phyloP scores from a whole-genome alignment of 345 rosid species.

The Brassica juncea region DNA sequence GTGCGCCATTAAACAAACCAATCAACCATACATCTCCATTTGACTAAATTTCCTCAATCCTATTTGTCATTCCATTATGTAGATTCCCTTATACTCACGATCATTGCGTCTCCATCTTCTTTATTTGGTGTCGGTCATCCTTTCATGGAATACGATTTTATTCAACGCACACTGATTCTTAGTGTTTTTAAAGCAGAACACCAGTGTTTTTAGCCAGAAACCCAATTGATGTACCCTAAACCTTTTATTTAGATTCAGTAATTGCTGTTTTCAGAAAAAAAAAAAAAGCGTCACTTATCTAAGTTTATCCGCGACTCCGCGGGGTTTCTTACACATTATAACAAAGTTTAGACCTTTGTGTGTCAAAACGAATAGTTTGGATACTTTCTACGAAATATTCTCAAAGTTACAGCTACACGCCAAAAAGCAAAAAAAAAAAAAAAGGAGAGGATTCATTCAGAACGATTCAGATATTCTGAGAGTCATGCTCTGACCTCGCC shows the following conservation, averaged over 20 bases:
- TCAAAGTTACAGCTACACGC: background rate
- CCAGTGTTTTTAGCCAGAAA: background rate
- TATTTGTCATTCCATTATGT: background rate
- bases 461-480: slow-evolving; percentile 23
- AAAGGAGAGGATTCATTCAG: background rate
- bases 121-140: background rate
- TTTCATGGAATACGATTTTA: background rate
- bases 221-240: no score
- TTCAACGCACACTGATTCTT: no score
- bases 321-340: background rate
- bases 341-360: background rate
- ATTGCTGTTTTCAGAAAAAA: no score
- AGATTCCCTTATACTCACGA: no score
- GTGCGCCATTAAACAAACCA: background rate
- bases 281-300: background rate
- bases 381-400: background rate
- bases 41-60: background rate
- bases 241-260: no score
- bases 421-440: background rate
- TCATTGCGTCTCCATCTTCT: background rate
- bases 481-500: slow-evolving; percentile 18
- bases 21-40: background rate
- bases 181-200: background rate
- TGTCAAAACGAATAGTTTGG: background rate
- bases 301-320: background rate